phyloP scores from a whole-genome alignment of 1,284 basidiomycete species.

The Wolfiporia cocos region DNA sequence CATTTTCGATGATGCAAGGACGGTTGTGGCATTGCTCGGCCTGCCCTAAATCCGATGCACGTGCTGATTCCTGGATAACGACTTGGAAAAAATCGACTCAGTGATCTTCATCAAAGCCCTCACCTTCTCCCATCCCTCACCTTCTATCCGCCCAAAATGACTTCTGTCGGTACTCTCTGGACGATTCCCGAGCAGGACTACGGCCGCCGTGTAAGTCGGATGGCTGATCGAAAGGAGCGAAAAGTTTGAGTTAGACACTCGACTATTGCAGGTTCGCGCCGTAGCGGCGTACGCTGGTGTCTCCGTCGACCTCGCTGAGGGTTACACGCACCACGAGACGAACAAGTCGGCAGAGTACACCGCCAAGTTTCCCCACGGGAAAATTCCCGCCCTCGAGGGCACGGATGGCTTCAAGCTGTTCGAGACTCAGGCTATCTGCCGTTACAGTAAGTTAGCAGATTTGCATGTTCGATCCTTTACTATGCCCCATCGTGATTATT shows the following conservation, averaged over 20 bases:
- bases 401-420: conserved; percentile 77
- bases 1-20: too few species aligned
- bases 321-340: conserved; percentile 62
- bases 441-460: conserved; percentile 72
- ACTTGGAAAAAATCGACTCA: too few species aligned
- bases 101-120: too few species aligned
- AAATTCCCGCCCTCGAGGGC: conserved; percentile 80
- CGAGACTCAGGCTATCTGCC: conserved; percentile 80
- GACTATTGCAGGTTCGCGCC: conserved; percentile 53
- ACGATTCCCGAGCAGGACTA: conserved; percentile 34
- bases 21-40: not conserved
- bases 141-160: conserved; percentile 34
- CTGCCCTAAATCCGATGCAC: conserved; percentile 8
- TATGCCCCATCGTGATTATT: not conserved
- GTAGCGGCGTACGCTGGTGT: conserved; percentile 69
- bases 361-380: conserved; percentile 77
- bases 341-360: conserved; percentile 79
- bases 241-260: too few species aligned
- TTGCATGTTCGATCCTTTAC: conserved; percentile 15
- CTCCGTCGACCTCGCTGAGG: conserved; percentile 51
- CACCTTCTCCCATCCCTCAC: conserved; percentile 9
- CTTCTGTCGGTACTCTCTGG: conserved; percentile 58
- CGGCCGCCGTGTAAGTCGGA: conserved; percentile 49
- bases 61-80: too few species aligned
- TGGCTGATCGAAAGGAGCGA: too few species aligned